A percentile compares a stretch with the other conserved stretches of the same genome.
Evolutionary conservation across 23 red algal genomes (phyloP).

Genomic region (Cyanidioschyzon merolae): DNA sequence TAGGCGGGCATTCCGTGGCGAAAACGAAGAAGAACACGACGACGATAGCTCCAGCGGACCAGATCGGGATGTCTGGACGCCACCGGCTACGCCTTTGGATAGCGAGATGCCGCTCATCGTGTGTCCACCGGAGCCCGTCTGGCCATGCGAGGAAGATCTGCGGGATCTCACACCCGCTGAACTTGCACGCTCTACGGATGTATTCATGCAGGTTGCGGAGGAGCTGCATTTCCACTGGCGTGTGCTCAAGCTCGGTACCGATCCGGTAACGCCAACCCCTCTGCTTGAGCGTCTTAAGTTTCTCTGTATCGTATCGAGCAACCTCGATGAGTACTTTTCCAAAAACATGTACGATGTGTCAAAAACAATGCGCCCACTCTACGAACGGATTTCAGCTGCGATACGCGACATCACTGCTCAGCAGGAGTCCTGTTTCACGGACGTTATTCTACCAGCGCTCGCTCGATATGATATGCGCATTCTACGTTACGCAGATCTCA

Average conservation of each 20-base stretch:
- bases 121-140: constrained; percentile 26
- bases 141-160: constrained; percentile 22
- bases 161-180: constrained; percentile 20
- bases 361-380: constrained; percentile 49
- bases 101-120: constrained; percentile 8
- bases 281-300: constrained; percentile 94
- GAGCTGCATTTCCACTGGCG: constrained; percentile 77
- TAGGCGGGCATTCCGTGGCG: too few relatives aligned
- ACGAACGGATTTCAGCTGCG: constrained; percentile 51
- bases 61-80: neutral
- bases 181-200: constrained; percentile 36
- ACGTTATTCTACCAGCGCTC: constrained; percentile 54
- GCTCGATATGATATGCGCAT: constrained; percentile 43
- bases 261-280: constrained; percentile 35
- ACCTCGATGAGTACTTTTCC: constrained; percentile 84
- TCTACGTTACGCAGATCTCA: constrained; percentile 32
- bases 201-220: constrained; percentile 73
- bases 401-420: constrained; percentile 46
- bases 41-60: neutral
- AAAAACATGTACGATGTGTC: constrained; percentile 32
- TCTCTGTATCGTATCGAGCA: constrained; percentile 71
- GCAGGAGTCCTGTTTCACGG: constrained; percentile 52
- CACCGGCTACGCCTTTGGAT: neutral
- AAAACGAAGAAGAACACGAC: neutral
- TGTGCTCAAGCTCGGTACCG: constrained; percentile 64